Evolutionary conservation across 1,284 basidiomycete species (phyloP).

Genomic region (Ceratobasidium sp.): DNA sequence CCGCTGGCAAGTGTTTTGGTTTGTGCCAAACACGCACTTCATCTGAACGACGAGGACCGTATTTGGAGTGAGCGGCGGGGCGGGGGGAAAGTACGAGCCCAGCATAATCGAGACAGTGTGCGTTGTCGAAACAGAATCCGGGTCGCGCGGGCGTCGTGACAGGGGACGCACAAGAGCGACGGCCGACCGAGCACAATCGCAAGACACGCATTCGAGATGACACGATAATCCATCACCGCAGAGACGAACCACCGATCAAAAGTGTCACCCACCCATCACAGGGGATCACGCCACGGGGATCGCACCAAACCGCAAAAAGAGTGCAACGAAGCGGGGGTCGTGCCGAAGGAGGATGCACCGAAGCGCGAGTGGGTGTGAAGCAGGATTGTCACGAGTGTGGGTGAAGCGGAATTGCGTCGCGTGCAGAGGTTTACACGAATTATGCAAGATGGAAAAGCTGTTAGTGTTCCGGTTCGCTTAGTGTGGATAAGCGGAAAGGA

Average conservation of each 20-base stretch:
- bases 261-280: too few species aligned
- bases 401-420: too few species aligned
- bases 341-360: neutral
- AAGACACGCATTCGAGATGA: conserved; percentile 14
- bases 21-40: conserved; percentile 79
- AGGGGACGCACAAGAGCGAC: too few species aligned
- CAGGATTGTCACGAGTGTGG: too few species aligned
- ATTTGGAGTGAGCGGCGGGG: conserved; percentile 19
- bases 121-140: neutral
- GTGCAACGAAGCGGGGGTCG: neutral
- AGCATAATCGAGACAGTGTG: conserved; percentile 20
- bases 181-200: too few species aligned
- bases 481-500: conserved; percentile 64
- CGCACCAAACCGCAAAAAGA: neutral
- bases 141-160: too few species aligned
- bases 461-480: conserved; percentile 56
- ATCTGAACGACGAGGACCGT: conserved; percentile 61
- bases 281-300: neutral
- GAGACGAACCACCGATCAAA: neutral
- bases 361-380: neutral
- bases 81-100: neutral
- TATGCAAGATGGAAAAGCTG: conserved; percentile 11
- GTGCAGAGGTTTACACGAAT: too few species aligned
- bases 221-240: neutral
- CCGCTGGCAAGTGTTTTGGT: conserved; percentile 69